phyloP scores from a whole-genome alignment of 495 filamentous ascomycete species.

The Aspergillus bridgeri region DNA sequence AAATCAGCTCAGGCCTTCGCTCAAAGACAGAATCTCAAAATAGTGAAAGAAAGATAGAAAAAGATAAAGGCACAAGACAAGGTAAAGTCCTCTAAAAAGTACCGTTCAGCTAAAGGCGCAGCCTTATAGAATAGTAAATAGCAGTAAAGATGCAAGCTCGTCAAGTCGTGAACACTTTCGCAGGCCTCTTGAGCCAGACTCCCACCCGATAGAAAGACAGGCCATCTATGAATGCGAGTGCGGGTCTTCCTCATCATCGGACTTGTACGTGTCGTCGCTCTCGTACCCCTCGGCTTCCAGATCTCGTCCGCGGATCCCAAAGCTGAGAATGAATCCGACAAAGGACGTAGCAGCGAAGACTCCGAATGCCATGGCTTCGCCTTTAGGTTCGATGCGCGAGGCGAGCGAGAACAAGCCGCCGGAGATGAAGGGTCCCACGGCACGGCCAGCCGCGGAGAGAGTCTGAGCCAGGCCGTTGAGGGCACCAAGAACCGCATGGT shows the following conservation, averaged over 20 bases:
- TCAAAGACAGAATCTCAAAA: background rate
- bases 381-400: constrained; percentile 65
- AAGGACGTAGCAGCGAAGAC: constrained; percentile 77
- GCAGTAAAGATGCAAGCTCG: background rate
- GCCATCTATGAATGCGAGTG: background rate
- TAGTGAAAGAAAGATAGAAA: background rate
- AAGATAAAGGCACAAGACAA: background rate
- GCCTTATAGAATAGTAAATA: background rate
- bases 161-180: background rate
- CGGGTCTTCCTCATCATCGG: constrained; percentile 43
- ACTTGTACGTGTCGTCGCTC: constrained; percentile 47
- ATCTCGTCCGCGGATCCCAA: constrained; percentile 59
- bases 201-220: background rate
- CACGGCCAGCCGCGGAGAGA: constrained; percentile 84
- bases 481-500: constrained; percentile 80
- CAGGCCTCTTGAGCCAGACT: background rate
- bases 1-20: background rate
- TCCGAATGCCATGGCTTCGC: constrained; percentile 81
- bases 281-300: constrained; percentile 62
- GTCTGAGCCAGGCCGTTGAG: constrained; percentile 94
- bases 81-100: background rate
- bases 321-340: constrained; percentile 70
- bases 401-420: constrained; percentile 78
- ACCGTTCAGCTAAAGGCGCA: background rate
- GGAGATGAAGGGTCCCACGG: constrained; percentile 82